Base-by-base conservation (phyloP, 202 grass and related monocot genomes). In the Schoenoplectus tabernaemontani region DNA sequence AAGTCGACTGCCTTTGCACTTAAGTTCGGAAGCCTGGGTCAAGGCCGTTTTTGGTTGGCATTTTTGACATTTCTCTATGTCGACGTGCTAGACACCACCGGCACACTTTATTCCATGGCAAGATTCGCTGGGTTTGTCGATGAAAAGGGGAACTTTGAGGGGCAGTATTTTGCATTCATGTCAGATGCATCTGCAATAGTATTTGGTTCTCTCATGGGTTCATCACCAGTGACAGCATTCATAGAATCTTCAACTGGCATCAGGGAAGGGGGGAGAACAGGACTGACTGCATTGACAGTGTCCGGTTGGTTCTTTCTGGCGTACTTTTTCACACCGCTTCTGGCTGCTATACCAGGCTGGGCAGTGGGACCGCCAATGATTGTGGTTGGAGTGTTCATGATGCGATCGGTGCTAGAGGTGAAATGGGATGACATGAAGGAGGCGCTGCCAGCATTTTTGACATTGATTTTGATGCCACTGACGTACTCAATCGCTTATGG, bases 331-430 rank as follows among this genome's bases (percentile, higher is more conserved):
- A 66, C 82, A 57, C 86, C 86, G 38, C 78, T 88, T 33, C 47
- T 88, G 20, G 75, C 78, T 0, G 44, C 63, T 58, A 83, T 88
- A 74, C 86, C 86, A 11, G 82, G 81, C 7, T 88, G 86, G 86
- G 86, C 86, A 3, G 82, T 88, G 5, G 86, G 86, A 12, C 82
- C 86, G 33, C 81, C 86, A 39, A 79, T 88, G 83, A 82, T 88
- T 48, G 82, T 88, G 5, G 86, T 88, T 0, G 86, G 86, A 59
- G 86, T 77, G 59, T 70, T 88, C 71, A 88, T 88, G 86, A 85
- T 85, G 86, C 57, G 68, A 71, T 58, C 81, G 33, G 78, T 61
- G 70, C 62, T 9, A 69, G 86, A 88, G 50, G 76, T 88, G 53
- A 81, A 59, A 42, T 88, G 86, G 86, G 57, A 57, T 10, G 69